A percentile compares a stretch with the other conserved stretches of the same genome.
phyloP scores from a whole-genome alignment of 495 filamentous ascomycete species.

The Neurospora sp. region DNA sequence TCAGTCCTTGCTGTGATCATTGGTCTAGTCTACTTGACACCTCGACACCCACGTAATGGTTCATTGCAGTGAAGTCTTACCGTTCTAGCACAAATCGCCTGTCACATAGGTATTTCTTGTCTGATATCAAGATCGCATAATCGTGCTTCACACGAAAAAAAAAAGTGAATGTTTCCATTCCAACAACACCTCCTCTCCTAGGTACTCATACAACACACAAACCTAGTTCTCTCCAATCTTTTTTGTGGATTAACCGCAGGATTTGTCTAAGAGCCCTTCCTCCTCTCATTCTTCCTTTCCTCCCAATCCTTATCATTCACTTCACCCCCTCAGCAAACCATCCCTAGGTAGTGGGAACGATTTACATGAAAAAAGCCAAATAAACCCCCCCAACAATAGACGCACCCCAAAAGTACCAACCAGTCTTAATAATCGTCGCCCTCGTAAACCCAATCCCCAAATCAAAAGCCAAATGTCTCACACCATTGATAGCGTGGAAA shows the following conservation, averaged over 20 bases:
- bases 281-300: not conserved
- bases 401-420: conserved; percentile 63
- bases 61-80: not conserved
- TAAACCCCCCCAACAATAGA: conserved; percentile 50
- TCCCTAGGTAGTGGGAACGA: not conserved
- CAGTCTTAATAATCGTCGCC: conserved; percentile 58
- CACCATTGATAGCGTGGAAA: conserved; percentile 76
- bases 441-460: conserved; percentile 57
- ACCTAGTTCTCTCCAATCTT: not conserved
- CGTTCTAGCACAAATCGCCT: too few relatives aligned
- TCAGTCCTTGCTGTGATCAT: not conserved
- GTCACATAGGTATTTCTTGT: not conserved
- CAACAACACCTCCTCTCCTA: not conserved
- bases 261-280: not conserved
- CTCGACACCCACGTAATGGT: not conserved
- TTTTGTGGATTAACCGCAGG: not conserved
- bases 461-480: conserved; percentile 90
- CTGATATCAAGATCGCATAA: not conserved
- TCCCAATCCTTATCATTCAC: not conserved
- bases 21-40: too few relatives aligned
- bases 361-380: conserved; percentile 41
- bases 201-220: not conserved
- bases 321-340: not conserved
- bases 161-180: not conserved
- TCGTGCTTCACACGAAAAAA: not conserved